These are phyloP conservation scores for Fagopyrum tataricum DNA, from an alignment of 148 eudicot genomes.

Conservation along the genomic window DNA sequence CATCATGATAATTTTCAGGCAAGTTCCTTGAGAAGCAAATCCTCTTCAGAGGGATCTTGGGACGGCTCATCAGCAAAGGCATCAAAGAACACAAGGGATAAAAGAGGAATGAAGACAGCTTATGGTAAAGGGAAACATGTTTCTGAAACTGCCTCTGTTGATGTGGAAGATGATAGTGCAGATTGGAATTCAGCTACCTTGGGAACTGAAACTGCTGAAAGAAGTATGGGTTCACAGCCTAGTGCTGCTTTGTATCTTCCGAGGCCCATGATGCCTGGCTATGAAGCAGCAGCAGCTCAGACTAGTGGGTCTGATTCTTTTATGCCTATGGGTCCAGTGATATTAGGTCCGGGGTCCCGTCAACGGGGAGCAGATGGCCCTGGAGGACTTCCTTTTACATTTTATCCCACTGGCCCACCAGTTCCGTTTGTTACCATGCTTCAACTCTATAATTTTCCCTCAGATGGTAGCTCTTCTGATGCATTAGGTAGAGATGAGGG, in stretches of 20 bases:
- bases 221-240: slow-evolving; percentile 28
- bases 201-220: slow-evolving; percentile 34
- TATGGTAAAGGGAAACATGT: slow-evolving; percentile 42
- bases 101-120: slow-evolving; percentile 40
- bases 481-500: slow-evolving; percentile 37
- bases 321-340: slow-evolving; percentile 45
- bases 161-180: slow-evolving; percentile 36
- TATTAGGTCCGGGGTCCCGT: slow-evolving; percentile 41
- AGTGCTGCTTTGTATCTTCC: slow-evolving; percentile 31
- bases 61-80: slow-evolving; percentile 65
- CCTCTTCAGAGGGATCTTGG: slow-evolving; percentile 86
- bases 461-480: slow-evolving; percentile 42
- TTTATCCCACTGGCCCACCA: slow-evolving; percentile 88
- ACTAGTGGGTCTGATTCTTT: slow-evolving; percentile 46
- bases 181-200: slow-evolving; percentile 28
- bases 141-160: slow-evolving; percentile 24
- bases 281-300: slow-evolving; percentile 38
- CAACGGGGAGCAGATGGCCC: slow-evolving; percentile 49
- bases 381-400: slow-evolving; percentile 37
- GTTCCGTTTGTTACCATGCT: slow-evolving; percentile 87
- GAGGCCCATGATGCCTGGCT: slow-evolving; percentile 28
- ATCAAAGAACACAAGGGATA: slow-evolving; percentile 56
- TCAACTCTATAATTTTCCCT: slow-evolving; percentile 42
- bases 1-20: slow-evolving; percentile 29
- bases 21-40: slow-evolving; percentile 56